These are phyloP conservation scores for Nicotiana tabacum DNA, from an alignment of 257 asterid genomes.

Conservation along the genomic window DNA sequence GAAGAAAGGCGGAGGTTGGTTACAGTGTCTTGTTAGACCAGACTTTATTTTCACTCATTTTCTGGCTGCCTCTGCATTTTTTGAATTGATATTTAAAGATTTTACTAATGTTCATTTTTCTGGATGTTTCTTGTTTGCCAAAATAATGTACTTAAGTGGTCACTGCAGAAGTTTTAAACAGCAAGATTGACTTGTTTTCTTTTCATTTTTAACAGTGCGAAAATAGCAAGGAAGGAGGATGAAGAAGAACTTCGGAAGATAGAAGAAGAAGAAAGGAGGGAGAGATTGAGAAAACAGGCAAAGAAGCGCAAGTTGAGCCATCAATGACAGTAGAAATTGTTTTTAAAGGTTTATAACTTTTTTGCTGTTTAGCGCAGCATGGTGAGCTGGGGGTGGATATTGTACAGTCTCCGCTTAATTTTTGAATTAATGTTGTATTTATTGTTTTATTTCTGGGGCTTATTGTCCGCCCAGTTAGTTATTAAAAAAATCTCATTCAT, in stretches of 20 bases:
- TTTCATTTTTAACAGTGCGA: constrained; percentile 39
- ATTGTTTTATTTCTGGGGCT: constrained; percentile 8
- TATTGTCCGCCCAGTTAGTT: background rate
- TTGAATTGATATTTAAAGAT: background rate
- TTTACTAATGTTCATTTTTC: background rate
- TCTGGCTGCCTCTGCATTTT: background rate
- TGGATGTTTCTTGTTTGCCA: background rate
- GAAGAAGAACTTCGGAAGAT: constrained; percentile 66
- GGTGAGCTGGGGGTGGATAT: constrained; percentile 4
- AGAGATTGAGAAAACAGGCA: constrained; percentile 41
- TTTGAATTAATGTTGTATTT: background rate
- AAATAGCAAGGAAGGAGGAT: constrained; percentile 61
- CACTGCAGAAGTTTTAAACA: background rate
- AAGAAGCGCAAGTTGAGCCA: constrained; percentile 54
- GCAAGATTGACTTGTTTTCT: background rate
- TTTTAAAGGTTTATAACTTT: background rate
- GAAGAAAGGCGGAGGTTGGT: constrained; percentile 82
- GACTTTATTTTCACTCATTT: background rate
- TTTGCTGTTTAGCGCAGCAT: background rate
- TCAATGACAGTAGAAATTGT: constrained; percentile 11
- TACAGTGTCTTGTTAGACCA: background rate
- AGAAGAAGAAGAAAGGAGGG: constrained; percentile 78
- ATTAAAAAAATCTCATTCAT: background rate
- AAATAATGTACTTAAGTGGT: background rate
- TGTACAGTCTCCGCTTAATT: background rate